These are phyloP conservation scores for Pleurotus citrinopileatus DNA, from an alignment of 768 basidiomycete genomes.

Conservation along the genomic window DNA sequence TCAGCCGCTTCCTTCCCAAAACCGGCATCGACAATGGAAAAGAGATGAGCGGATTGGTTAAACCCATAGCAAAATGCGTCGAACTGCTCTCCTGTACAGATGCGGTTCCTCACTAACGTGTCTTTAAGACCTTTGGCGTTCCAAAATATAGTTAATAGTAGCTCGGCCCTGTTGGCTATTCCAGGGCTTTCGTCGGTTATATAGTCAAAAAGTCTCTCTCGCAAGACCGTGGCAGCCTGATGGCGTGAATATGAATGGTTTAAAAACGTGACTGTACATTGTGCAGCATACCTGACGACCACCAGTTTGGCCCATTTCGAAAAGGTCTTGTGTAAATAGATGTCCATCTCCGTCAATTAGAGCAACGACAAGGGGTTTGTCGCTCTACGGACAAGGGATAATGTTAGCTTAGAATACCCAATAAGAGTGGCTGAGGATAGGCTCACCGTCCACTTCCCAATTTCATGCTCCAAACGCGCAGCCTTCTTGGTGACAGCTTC, in stretches of 20 bases:
- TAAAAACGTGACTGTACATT: no score
- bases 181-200: slow-evolving; percentile 3
- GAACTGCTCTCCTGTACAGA: slow-evolving; percentile 34
- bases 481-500: slow-evolving; percentile 23
- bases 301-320: slow-evolving; percentile 37
- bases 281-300: slow-evolving; percentile 39
- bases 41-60: slow-evolving; percentile 44
- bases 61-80: slow-evolving; percentile 47
- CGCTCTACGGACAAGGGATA: slow-evolving; percentile 27
- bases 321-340: slow-evolving; percentile 39
- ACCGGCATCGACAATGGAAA: slow-evolving; percentile 51
- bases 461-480: slow-evolving; percentile 26
- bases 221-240: slow-evolving; percentile 29
- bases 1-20: slow-evolving; percentile 52
- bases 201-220: slow-evolving; percentile 19
- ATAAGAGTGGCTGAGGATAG: not conserved
- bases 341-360: slow-evolving; percentile 44
- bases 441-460: slow-evolving; percentile 28
- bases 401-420: not conserved
- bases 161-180: slow-evolving; percentile 18
- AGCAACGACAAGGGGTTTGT: slow-evolving; percentile 38
- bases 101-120: slow-evolving; percentile 28
- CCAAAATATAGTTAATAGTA: slow-evolving; percentile 40
- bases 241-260: no score
- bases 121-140: slow-evolving; percentile 41